Conservation (phyloP, 306 rosid genomes). For the Cicer judaicum region DNA sequence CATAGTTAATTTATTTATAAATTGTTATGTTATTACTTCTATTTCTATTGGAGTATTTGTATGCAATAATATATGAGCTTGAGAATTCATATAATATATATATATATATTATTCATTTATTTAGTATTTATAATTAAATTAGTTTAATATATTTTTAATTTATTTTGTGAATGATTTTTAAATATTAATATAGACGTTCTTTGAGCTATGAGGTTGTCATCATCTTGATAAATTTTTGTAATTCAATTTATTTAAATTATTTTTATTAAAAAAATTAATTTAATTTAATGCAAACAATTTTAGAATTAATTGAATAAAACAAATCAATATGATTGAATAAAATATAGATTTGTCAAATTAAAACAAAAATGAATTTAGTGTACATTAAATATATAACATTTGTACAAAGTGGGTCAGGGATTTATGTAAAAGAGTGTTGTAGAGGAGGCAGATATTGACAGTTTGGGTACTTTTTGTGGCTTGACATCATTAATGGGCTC, state of each 20-base stretch:
- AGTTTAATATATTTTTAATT: no score
- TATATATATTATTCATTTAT: neutral
- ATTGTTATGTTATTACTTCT: neutral
- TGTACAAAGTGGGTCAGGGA: slow-evolving; percentile 40
- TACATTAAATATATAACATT: neutral
- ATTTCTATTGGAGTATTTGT: neutral
- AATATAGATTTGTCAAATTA: neutral
- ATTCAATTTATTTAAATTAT: no score
- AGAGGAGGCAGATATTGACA: slow-evolving; percentile 51
- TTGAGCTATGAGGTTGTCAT: no score
- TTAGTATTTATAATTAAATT: no score
- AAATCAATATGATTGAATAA: slow-evolving; percentile 4
- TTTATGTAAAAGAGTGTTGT: slow-evolving; percentile 31
- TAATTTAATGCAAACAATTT: neutral
- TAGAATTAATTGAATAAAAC: neutral
- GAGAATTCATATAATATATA: neutral
- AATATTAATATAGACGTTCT: no score
- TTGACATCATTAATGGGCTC: slow-evolving; percentile 58
- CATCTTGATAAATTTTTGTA: no score
- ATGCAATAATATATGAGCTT: neutral
- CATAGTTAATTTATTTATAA: neutral
- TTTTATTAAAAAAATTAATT: neutral
- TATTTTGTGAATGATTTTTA: no score
- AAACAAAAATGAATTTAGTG: neutral
- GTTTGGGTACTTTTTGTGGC: slow-evolving; percentile 51